Evolutionary conservation across 352 stramenopile species (phyloP).

Genomic region (Phytopythium sindhum): DNA sequence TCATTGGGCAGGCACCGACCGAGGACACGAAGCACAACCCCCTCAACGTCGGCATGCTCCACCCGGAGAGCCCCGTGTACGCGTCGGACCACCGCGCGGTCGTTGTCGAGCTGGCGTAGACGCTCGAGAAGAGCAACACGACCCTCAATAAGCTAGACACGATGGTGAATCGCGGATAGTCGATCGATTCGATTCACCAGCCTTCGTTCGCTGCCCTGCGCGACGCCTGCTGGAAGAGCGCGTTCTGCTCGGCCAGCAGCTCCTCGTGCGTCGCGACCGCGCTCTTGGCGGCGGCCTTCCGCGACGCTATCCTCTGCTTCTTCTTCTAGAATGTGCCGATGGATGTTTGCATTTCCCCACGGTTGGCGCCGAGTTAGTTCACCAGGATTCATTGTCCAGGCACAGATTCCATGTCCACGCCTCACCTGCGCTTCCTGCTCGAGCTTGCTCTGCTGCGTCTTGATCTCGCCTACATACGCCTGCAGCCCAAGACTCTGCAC

Average conservation of each 20-base stretch:
- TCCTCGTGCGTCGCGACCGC: conserved; percentile 35
- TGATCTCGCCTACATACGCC: conserved; percentile 26
- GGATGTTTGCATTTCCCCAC: neutral
- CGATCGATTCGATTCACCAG: conserved; percentile 32
- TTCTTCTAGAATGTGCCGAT: conserved; percentile 27
- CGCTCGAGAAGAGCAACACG: neutral
- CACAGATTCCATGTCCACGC: neutral
- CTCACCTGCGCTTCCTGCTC: conserved; percentile 28
- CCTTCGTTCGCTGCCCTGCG: conserved; percentile 54
- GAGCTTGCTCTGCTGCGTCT: conserved; percentile 25
- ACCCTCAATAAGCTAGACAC: neutral
- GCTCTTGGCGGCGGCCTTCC: conserved; percentile 28
- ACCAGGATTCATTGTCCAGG: no score
- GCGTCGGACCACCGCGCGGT: conserved; percentile 84
- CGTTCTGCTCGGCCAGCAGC: conserved; percentile 66
- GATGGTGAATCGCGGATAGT: neutral
- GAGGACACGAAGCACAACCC: conserved; percentile 54
- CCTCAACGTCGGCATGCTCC: conserved; percentile 72
- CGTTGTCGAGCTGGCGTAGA: conserved; percentile 58
- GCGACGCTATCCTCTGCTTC: conserved; percentile 33
- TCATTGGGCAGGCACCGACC: conserved; percentile 72
- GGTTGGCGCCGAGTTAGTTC: neutral
- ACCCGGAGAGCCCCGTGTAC: conserved; percentile 74
- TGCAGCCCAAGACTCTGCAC: conserved; percentile 34
- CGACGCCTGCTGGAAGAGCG: conserved; percentile 68